A percentile compares a stretch with the other conserved stretches of the same genome.
Conservation (phyloP, 495 filamentous ascomycete genomes). For the Achaetomiella virescens region DNA sequence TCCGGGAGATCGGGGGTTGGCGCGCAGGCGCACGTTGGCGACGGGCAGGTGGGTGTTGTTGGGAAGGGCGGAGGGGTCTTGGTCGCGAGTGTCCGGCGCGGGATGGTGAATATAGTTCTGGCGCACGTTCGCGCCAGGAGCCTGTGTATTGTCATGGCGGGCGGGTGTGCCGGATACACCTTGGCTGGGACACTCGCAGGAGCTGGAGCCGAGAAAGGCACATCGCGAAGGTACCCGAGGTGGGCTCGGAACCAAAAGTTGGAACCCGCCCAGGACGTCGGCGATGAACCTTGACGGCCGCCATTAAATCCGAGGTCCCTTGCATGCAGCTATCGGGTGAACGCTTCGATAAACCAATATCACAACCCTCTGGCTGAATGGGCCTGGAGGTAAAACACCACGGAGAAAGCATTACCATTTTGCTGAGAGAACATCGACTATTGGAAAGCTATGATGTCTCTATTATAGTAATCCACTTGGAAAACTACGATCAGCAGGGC, state of each 20-base stretch:
- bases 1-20: conserved; percentile 57
- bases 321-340: background rate
- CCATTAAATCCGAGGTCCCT: background rate
- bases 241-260: background rate
- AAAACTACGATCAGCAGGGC: too few relatives aligned
- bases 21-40: conserved; percentile 65
- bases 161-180: background rate
- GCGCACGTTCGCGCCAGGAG: conserved; percentile 5
- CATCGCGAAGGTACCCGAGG: conserved; percentile 1
- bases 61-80: conserved; percentile 33
- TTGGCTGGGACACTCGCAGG: background rate
- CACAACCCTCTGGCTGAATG: background rate
- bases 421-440: too few relatives aligned
- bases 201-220: background rate
- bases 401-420: too few relatives aligned
- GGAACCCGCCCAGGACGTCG: background rate
- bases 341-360: background rate
- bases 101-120: background rate
- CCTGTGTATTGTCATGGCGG: conserved; percentile 9
- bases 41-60: conserved; percentile 58
- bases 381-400: too few relatives aligned
- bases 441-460: too few relatives aligned
- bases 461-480: too few relatives aligned
- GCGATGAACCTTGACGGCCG: background rate
- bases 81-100: background rate